Percentiles rank a stretch among this genome's conserved stretches.
Evolutionary conservation across 805 yeast species (phyloP).

Genomic region (Nakazawaea siamensis): DNA sequence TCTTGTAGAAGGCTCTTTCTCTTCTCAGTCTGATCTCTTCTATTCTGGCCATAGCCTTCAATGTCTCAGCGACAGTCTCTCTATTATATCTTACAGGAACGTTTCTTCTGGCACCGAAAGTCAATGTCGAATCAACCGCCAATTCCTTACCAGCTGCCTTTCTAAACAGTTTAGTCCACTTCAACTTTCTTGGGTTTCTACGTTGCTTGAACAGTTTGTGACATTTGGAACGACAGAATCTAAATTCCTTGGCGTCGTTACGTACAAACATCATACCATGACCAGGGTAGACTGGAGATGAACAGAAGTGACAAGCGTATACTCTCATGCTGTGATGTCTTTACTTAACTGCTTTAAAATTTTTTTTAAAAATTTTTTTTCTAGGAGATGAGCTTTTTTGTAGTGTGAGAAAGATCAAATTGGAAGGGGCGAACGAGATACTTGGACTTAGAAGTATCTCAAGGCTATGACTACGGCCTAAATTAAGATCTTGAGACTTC

Average conservation of each 20-base stretch:
- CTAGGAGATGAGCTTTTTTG: neutral
- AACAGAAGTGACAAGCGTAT: constrained; percentile 91
- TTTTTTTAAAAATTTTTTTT: constrained; percentile 1
- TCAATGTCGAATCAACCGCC: constrained; percentile 93
- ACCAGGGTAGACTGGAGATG: constrained; percentile 90
- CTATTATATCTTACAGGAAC: constrained; percentile 97
- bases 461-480: no score
- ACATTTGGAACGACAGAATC: constrained; percentile 97
- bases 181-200: constrained; percentile 95
- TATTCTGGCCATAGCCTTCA: constrained; percentile 91
- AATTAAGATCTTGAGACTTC: no score
- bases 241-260: constrained; percentile 95
- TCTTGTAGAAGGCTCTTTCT: constrained; percentile 98
- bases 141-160: constrained; percentile 98
- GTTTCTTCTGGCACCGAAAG: constrained; percentile 95
- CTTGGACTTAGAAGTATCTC: no score
- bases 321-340: constrained; percentile 53
- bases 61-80: constrained; percentile 88
- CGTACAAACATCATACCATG: constrained; percentile 97
- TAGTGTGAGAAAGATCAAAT: neutral
- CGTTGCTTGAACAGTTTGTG: constrained; percentile 96
- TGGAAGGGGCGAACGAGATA: neutral
- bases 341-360: neutral
- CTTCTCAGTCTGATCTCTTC: constrained; percentile 94
- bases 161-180: constrained; percentile 98